Evolutionary conservation across 352 stramenopile species (phyloP).

Genomic region (Saprolegnia parasitica): DNA sequence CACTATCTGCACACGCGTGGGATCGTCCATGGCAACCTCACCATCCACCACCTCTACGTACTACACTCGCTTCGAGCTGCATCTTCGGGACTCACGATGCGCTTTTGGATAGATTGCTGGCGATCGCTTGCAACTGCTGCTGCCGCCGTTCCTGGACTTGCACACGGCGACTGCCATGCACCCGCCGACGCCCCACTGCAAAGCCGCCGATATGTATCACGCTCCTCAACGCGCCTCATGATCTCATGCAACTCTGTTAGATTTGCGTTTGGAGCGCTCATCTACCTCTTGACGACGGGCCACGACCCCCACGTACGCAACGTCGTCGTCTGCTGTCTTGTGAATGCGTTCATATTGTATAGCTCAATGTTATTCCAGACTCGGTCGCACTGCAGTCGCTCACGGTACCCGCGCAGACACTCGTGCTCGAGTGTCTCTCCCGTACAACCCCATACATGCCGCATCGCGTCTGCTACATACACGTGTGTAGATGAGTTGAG

Average conservation of each 20-base stretch:
- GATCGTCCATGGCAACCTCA: conserved; percentile 14
- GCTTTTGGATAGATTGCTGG: not conserved
- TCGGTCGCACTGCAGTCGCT: not conserved
- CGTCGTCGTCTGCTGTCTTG: no score
- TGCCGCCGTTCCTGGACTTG: not conserved
- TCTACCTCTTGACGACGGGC: not conserved
- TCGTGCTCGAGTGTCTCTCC: conserved; percentile 6
- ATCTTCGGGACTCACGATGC: no score
- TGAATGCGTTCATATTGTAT: no score
- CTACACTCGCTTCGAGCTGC: no score
- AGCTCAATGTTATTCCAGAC: not conserved
- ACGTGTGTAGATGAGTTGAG: not conserved
- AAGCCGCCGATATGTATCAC: conserved; percentile 16
- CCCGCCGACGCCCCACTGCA: not conserved
- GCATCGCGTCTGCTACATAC: not conserved
- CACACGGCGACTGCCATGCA: not conserved
- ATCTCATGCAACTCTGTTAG: not conserved
- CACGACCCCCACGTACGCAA: not conserved
- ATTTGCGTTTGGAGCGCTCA: not conserved
- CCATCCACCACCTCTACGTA: conserved; percentile 1
- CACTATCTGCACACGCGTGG: not conserved
- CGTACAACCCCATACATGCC: not conserved
- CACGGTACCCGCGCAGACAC: not conserved
- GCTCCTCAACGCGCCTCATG: not conserved
- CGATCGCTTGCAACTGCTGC: not conserved